Evolutionary conservation across 805 yeast genomes (phyloP), one percentile per base, ranked within the genome.

Genomic region (Candida pseudofarinosa): DNA sequence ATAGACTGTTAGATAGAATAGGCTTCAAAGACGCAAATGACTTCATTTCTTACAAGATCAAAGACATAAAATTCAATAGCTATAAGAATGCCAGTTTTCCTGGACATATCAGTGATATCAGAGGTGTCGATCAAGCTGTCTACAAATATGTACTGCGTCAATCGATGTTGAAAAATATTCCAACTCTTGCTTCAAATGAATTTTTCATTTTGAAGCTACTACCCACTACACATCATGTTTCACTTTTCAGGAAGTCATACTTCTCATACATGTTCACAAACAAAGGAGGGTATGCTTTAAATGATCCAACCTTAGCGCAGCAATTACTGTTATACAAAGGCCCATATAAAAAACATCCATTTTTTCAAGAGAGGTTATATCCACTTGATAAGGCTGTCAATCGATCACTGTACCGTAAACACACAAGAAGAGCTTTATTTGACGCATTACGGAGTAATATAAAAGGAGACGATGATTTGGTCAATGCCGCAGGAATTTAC

Each of bases 331-430:
- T 35, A 3, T 70, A 69, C 49, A 51, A 43, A 2, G 74, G 75
- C 15, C 45, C 51, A 32, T 67, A 54, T 41, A 38, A 43, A 15
- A 42, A 51, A 4, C 34, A 44, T 26, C 39, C 39, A 6, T 65
- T 47, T 39, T 67, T 68, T 46, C 48, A 47, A 12, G 50, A 53
- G 28, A 52, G 52, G 20, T 47, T 54, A 4, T 49, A 49, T 33
- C 74, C 74, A 0, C 48, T 63, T 38, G 54, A 54, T n/a, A 57
- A 67, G 1, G 70, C 74, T 1, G 58, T 57, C 19, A 59, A 58
- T 2, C 45, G 75, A 35, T 41, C 55, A 15, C 44, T 47, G 34
- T 58, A 53, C 42, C 50, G 67, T 14, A 63, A 59, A 39, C 43
- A 51, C 10, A 38, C 58, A 2, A 61, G 51, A 41, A 42, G 53